phyloP scores from a whole-genome alignment of 2,329 filamentous ascomycete genomes.

The Epichloe amarillans region DNA sequence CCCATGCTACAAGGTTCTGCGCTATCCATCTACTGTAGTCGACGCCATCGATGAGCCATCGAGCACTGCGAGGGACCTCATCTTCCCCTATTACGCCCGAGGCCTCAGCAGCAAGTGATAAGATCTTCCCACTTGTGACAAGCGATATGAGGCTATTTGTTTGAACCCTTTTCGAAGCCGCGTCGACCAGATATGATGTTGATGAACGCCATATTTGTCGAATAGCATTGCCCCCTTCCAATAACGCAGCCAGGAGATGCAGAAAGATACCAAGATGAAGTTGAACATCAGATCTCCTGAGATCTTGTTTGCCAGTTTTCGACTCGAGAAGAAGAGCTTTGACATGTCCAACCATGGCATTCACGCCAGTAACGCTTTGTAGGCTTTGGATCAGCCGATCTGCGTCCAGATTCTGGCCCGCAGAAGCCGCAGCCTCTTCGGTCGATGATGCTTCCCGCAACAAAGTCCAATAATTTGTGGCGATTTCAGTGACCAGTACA shows the following conservation, averaged over 20 bases:
- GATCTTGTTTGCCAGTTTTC: constrained; percentile 23
- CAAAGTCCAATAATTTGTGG: constrained; percentile 70
- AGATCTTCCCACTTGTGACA: constrained; percentile 34
- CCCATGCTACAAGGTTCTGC: constrained; percentile 41
- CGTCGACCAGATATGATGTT: constrained; percentile 10
- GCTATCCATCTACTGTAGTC: constrained; percentile 62
- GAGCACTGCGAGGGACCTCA: constrained; percentile 9
- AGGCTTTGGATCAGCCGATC: constrained; percentile 50
- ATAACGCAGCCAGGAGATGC: constrained; percentile 28
- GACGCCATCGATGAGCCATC: constrained; percentile 53
- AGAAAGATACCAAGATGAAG: constrained; percentile 32
- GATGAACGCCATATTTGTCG: constrained; percentile 25
- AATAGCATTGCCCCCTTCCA: constrained; percentile 25
- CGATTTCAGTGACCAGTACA: constrained; percentile 56
- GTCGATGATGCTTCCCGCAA: constrained; percentile 33
- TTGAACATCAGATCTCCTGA: constrained; percentile 26
- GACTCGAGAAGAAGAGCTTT: constrained; percentile 44
- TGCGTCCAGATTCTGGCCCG: constrained; percentile 21
- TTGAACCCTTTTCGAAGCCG: constrained; percentile 17
- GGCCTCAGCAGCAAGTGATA: constrained; percentile 42
- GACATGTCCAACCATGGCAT: constrained; percentile 60
- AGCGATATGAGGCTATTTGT: constrained; percentile 27
- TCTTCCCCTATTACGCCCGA: constrained; percentile 32
- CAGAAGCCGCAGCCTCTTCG: neutral
- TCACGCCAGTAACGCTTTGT: constrained; percentile 61